Evolutionary conservation across 208 protist genomes (phyloP).

Genomic region (Histomonas meleagridis): DNA sequence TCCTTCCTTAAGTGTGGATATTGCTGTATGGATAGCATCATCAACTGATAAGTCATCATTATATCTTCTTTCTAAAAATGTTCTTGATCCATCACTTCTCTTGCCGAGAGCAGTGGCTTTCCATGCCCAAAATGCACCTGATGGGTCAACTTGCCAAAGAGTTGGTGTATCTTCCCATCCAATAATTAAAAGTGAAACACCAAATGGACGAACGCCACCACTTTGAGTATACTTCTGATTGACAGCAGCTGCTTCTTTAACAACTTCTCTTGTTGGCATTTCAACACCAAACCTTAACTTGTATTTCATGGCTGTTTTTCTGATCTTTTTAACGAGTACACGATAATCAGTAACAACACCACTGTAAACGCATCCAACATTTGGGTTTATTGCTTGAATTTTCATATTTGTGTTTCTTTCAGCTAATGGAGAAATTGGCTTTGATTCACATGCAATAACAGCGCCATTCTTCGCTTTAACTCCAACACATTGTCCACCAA

Average conservation of each 20-base stretch:
- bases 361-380: constrained; percentile 78
- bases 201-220: constrained; percentile 95
- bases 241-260: background rate
- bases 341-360: constrained; percentile 77
- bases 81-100: constrained; percentile 82
- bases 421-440: constrained; percentile 76
- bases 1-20: constrained; percentile 89
- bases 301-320: constrained; percentile 6
- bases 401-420: constrained; percentile 54
- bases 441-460: constrained; percentile 98
- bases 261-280: constrained; percentile 31
- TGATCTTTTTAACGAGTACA: constrained; percentile 53
- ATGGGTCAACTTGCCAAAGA: constrained; percentile 93
- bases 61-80: constrained; percentile 72
- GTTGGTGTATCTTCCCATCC: constrained; percentile 83
- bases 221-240: constrained; percentile 28
- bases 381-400: background rate
- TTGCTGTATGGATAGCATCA: constrained; percentile 95
- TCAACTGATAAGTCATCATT: constrained; percentile 89
- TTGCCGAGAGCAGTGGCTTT: constrained; percentile 98
- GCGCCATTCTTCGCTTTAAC: constrained; percentile 86
- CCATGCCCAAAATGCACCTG: constrained; percentile 95
- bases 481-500: constrained; percentile 68
- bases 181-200: constrained; percentile 92
- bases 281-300: background rate